Conservation (phyloP, 2,329 filamentous ascomycete species). For the Talaromyces sp. region DNA sequence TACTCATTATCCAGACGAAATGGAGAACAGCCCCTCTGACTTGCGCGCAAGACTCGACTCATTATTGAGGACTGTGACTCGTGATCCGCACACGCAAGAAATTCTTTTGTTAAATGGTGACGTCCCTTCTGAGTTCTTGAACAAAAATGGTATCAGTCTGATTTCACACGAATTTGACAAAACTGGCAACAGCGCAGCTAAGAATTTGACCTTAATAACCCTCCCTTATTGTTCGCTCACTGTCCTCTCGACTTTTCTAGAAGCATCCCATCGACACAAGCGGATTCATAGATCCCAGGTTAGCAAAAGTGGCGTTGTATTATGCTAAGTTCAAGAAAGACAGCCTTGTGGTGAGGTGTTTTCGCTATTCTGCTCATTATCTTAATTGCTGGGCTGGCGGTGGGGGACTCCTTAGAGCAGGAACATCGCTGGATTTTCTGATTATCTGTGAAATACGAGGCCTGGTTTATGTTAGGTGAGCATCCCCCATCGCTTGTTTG, state of each 20-base stretch:
- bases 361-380: not conserved
- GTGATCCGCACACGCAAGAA: not conserved
- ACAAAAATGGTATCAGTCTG: not conserved
- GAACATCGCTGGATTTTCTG: not conserved
- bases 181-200: not conserved
- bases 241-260: not conserved
- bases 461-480: not conserved
- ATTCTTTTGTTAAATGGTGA: not conserved
- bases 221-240: not conserved
- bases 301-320: not conserved
- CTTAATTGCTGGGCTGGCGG: not conserved
- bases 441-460: not conserved
- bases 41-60: conserved; percentile 2
- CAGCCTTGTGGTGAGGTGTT: not conserved
- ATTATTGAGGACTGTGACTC: not conserved
- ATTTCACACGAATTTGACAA: not conserved
- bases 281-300: not conserved
- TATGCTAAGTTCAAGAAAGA: not conserved
- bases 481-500: not conserved
- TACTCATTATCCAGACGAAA: not conserved
- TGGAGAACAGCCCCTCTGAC: not conserved
- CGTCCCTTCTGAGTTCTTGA: not conserved
- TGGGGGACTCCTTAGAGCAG: not conserved
- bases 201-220: not conserved
- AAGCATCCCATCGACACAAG: not conserved